Evolutionary conservation across 2,329 filamentous ascomycete species (phyloP), one percentile per base, ranked within the genome.

Genomic region (Aspergillus melleus): DNA sequence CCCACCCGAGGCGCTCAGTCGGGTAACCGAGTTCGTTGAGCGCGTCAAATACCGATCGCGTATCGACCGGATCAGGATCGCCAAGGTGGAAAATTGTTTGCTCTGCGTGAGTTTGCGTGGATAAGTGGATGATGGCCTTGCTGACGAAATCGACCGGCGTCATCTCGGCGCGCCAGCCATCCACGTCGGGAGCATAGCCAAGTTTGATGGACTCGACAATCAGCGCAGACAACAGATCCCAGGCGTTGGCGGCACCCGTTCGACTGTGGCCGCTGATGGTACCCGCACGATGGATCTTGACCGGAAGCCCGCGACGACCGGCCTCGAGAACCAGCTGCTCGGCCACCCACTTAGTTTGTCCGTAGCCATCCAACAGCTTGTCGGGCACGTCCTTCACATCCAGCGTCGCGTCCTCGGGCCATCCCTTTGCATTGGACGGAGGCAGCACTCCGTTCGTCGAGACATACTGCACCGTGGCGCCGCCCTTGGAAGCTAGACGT

Each of bases 141-240:
- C 87, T 90, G 60, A 92, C 89, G 68, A 91, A 92, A 74, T 94
- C 90, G 14, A 92, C 90, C 0, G 90, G 90, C 0, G 90, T 92
- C 90, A 93, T 93, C 76, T 94, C 90, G 1, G 89, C 85, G 53
- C 88, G 85, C 90, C 90, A 94, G 47, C 87, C 87, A 53, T 88
- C 82, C 4, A 92, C 86, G 55, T 90, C 83, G 0, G 90, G 90
- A 1, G 85, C 85, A 65, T 85, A 84, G 6, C 90, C 90, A 3
- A 93, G 81, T 55, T 89, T 86, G 42, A 93, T 81, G 0, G 90
- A 92, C 71, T 93, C 90, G 1, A 92, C 88, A 26, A 93, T 83
- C 58, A 94, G 73, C 0, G 90, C 90, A 55, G 88, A 91, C 50
- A 94, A 79, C 20, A 94, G 77, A 81, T 94, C 90, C 79, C 88